Percentiles rank a stretch among this genome's conserved stretches.
Evolutionary conservation across 2,329 filamentous ascomycete genomes (phyloP).

Genomic region (Hypoxylon sp.): DNA sequence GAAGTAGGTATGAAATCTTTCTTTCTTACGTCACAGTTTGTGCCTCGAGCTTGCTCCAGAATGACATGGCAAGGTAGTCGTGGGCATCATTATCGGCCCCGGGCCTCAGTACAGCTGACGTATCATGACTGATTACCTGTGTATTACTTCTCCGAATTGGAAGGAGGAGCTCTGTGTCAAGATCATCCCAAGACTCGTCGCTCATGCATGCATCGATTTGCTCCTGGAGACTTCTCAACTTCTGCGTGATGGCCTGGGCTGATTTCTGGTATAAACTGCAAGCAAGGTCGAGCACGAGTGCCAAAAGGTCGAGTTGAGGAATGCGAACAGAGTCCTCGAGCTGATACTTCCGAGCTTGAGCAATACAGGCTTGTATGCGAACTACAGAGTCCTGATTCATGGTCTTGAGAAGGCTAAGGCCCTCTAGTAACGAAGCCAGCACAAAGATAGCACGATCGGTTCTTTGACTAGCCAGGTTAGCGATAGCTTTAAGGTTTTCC

Average conservation of each 20-base stretch:
- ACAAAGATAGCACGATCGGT: slow-evolving; percentile 76
- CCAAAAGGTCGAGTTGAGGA: slow-evolving; percentile 75
- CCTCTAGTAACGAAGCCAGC: slow-evolving; percentile 77
- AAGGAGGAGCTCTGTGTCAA: slow-evolving; percentile 66
- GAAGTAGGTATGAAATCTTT: not conserved
- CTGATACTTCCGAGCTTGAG: slow-evolving; percentile 80
- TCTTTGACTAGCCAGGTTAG: slow-evolving; percentile 69
- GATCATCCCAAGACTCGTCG: slow-evolving; percentile 62
- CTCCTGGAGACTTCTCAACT: slow-evolving; percentile 73
- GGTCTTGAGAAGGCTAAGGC: slow-evolving; percentile 76
- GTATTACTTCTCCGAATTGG: slow-evolving; percentile 68
- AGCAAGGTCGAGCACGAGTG: slow-evolving; percentile 77
- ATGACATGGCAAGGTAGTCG: slow-evolving; percentile 72
- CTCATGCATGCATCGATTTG: slow-evolving; percentile 71
- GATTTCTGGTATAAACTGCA: slow-evolving; percentile 77
- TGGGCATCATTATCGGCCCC: slow-evolving; percentile 61
- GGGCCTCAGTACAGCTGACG: slow-evolving; percentile 66
- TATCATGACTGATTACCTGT: slow-evolving; percentile 70
- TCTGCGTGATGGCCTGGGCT: slow-evolving; percentile 69
- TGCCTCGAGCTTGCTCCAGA: slow-evolving; percentile 72
- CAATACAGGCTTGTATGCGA: slow-evolving; percentile 79
- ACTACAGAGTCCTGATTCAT: slow-evolving; percentile 76
- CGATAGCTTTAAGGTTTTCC: slow-evolving; percentile 77
- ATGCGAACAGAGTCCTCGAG: slow-evolving; percentile 74
- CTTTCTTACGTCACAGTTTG: slow-evolving; percentile 68